Evolutionary conservation across 805 yeast species (phyloP).

Genomic region (Ogataea haglerorum): DNA sequence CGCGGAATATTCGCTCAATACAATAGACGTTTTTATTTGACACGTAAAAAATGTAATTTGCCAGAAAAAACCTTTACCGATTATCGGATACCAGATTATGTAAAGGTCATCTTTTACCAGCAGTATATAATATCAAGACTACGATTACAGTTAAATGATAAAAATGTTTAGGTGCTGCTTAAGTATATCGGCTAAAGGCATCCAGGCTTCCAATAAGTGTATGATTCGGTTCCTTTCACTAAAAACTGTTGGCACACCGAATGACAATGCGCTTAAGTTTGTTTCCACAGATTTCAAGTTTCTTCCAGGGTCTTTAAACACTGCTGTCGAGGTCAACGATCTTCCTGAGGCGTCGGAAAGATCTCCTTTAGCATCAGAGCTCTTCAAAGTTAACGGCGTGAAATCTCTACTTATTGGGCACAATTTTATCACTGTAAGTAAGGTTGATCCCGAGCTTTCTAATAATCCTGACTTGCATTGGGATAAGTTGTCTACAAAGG

Average conservation of each 20-base stretch:
- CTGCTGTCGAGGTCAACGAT: slow-evolving; percentile 51
- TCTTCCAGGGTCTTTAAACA: slow-evolving; percentile 39
- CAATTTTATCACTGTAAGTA: slow-evolving; percentile 71
- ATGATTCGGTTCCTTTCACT: slow-evolving; percentile 18
- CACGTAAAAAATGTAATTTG: background rate
- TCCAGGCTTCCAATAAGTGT: background rate
- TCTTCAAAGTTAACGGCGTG: slow-evolving; percentile 63
- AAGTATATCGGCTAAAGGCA: background rate
- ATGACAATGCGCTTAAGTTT: slow-evolving; percentile 71
- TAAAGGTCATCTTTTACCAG: slow-evolving; percentile 4
- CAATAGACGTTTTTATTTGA: background rate
- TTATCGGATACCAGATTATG: slow-evolving; percentile 4
- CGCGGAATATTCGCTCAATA: background rate
- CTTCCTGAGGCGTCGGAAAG: slow-evolving; percentile 50
- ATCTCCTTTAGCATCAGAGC: slow-evolving; percentile 61
- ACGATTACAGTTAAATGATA: background rate
- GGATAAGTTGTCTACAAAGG: slow-evolving; percentile 26
- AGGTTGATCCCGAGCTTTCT: slow-evolving; percentile 35
- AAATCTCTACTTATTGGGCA: slow-evolving; percentile 69
- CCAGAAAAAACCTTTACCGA: slow-evolving; percentile 5
- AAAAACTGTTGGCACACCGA: slow-evolving; percentile 62
- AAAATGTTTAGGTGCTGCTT: background rate
- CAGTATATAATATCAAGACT: background rate
- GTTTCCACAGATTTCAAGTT: slow-evolving; percentile 46
- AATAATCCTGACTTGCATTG: slow-evolving; percentile 35